Conservation (phyloP, 768 basidiomycete species). For the Pluteus cervinus region DNA sequence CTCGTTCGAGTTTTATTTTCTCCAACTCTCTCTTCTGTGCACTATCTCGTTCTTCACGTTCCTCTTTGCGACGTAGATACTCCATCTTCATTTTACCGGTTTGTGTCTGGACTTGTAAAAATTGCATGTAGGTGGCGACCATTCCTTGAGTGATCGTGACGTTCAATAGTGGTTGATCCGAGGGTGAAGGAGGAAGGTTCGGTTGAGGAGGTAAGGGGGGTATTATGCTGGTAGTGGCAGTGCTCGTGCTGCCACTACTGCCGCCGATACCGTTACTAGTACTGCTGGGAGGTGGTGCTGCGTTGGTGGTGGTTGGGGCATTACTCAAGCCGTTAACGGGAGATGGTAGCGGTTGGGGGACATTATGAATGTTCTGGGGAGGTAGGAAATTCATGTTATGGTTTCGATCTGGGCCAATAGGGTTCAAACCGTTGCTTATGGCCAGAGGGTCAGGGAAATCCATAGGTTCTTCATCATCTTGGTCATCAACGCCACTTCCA, state of each 20-base stretch:
- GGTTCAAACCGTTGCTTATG: conserved; percentile 26
- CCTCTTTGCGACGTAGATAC: conserved; percentile 59
- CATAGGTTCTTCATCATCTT: conserved; percentile 40
- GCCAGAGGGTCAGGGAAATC: conserved; percentile 34
- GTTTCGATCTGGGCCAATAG: conserved; percentile 19
- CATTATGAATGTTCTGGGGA: conserved; percentile 5
- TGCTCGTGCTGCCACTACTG: conserved; percentile 10
- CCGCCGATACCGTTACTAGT: conserved; percentile 12
- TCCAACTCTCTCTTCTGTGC: conserved; percentile 44
- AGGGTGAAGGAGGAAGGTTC: conserved; percentile 6
- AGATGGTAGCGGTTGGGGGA: conserved; percentile 9
- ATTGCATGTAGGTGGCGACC: conserved; percentile 50
- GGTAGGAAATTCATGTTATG: conserved; percentile 6
- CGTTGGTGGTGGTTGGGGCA: conserved; percentile 8
- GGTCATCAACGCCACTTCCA: conserved; percentile 32
- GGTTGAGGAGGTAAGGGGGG: conserved; percentile 11
- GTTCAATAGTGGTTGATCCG: conserved; percentile 39
- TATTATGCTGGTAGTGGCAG: conserved; percentile 8
- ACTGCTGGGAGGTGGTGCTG: conserved; percentile 11
- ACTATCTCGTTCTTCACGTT: conserved; percentile 61
- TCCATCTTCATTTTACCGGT: conserved; percentile 68
- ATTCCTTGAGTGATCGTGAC: conserved; percentile 52
- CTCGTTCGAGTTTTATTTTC: conserved; percentile 46
- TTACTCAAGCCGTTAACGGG: conserved; percentile 1
- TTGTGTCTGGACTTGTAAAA: conserved; percentile 62